Base-by-base conservation (phyloP, 1,284 basidiomycete species). In the Fistulinella staudtii region DNA sequence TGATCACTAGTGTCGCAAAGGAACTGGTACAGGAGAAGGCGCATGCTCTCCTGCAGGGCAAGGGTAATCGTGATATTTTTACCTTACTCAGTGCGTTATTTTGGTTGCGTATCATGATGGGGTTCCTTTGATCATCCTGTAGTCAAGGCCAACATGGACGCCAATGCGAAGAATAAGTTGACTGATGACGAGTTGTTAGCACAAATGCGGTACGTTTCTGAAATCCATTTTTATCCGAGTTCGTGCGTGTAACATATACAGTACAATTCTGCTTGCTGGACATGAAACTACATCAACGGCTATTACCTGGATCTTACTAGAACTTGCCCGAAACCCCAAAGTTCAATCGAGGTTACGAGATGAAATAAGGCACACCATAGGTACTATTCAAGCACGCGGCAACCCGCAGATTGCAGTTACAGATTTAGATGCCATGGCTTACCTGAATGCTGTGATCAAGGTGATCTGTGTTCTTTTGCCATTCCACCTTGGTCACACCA, bases 141-240 rank as follows among this genome's bases (percentile, higher is more conserved):
- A 79, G 80, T 79, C 23, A 72, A 70, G 52, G 78, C 77, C 3
- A 80, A 80, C 52, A 63, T 64, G 30, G 70, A 72, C 4, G 68
- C 74, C 43, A 58, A 72, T 13, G 68, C 67, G 31, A 70, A 64
- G 44, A 61, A 58, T 9, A 64, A 65, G 39, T 58, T 82, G 41
- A 71, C 53, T 8, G 72, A 78, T 11, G 69, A 72, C 24, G 80
- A 81, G 51, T 60, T 82, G 54, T 53, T 76, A 1, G 64, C 75
- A 1, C 75, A 79, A 54, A 76, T 83, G 70, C 61, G 73, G 73
- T 73, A 39, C 0, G 51, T 4, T 20, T 24, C 8, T 5, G 24
- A 11, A 11, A 25, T 0, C 14, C 28, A 11, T n/a, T 4, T 15
- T 5, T 1, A 17, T 30, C n/a, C 3, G 10, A n/a, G 5, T 8